phyloP scores from a whole-genome alignment of 129 eudicot genomes.

The Lactuca sativa region DNA sequence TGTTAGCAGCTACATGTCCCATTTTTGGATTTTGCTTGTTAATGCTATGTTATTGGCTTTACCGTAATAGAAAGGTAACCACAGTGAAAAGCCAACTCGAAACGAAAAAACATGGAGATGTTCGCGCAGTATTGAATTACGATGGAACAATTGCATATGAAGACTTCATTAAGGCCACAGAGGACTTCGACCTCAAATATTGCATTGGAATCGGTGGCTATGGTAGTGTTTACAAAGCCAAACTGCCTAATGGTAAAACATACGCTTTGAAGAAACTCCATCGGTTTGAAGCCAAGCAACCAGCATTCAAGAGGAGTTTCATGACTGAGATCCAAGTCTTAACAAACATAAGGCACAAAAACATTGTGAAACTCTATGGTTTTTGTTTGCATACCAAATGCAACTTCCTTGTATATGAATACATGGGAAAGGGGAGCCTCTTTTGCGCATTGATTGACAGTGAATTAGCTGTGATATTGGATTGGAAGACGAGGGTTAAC shows the following conservation, averaged over 20 bases:
- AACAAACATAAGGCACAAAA: background rate
- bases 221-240: constrained; percentile 13
- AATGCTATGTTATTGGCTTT: no score
- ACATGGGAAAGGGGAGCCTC: constrained; percentile 30
- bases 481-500: constrained; percentile 27
- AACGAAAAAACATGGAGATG: background rate
- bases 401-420: constrained; percentile 20
- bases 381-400: constrained; percentile 2
- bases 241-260: background rate
- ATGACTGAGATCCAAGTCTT: background rate
- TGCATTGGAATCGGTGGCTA: constrained; percentile 15
- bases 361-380: background rate
- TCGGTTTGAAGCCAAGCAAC: no score
- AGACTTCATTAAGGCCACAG: background rate
- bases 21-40: no score
- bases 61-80: no score
- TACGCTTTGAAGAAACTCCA: background rate
- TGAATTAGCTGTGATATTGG: constrained; percentile 10
- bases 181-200: constrained; percentile 4
- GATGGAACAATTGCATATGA: background rate
- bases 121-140: background rate
- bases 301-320: background rate
- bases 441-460: constrained; percentile 17
- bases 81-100: no score
- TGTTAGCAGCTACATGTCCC: no score